Percentiles rank a stretch among this genome's conserved stretches.
Conservation (phyloP, 306 rosid species). For the Trifolium dubium region DNA sequence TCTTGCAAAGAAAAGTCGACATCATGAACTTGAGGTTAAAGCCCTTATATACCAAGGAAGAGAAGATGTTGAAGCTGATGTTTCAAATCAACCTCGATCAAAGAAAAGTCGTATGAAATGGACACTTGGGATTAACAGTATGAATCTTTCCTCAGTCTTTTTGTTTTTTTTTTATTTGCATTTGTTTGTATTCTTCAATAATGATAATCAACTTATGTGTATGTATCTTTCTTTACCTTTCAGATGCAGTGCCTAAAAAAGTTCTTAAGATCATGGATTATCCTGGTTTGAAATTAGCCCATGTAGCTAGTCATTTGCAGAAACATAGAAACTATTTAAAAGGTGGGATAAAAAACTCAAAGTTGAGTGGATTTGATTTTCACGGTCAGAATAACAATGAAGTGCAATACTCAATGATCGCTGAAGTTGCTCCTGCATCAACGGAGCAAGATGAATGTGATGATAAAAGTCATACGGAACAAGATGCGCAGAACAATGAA, state of each 20-base stretch:
- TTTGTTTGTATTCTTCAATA: not conserved
- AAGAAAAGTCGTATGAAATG: too few relatives aligned
- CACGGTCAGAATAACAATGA: too few relatives aligned
- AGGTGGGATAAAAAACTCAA: not conserved
- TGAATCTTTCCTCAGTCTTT: constrained; percentile 33
- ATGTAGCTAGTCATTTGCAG: constrained; percentile 84
- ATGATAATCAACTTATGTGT: not conserved
- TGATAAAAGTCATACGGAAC: too few relatives aligned
- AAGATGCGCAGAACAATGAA: too few relatives aligned
- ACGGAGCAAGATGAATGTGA: too few relatives aligned
- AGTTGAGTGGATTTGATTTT: not conserved
- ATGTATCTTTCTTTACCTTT: not conserved
- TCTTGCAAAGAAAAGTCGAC: constrained; percentile 61
- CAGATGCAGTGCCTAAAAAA: constrained; percentile 75
- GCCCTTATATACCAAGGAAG: constrained; percentile 56
- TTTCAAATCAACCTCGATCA: too few relatives aligned
- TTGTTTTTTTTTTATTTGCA: not conserved
- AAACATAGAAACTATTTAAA: not conserved
- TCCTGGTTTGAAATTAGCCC: constrained; percentile 62
- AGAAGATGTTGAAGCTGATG: too few relatives aligned
- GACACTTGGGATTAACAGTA: constrained; percentile 81
- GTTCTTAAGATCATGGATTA: constrained; percentile 68
- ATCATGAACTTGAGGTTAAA: not conserved
- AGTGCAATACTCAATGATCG: too few relatives aligned
- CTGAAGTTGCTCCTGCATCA: too few relatives aligned